Conservation (phyloP, 495 filamentous ascomycete genomes). For the Penicillium mononematosum region DNA sequence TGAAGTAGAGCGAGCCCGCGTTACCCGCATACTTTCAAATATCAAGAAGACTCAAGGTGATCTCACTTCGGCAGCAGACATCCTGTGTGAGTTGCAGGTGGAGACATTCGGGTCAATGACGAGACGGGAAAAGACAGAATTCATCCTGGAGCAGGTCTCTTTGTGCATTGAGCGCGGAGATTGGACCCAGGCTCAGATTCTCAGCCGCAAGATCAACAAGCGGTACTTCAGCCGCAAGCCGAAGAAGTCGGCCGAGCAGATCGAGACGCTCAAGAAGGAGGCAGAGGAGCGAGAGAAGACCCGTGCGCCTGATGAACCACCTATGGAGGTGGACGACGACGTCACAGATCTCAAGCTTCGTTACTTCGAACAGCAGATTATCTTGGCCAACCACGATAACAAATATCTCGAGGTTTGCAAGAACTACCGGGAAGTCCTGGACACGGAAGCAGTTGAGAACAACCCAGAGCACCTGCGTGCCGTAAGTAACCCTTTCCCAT, state of each 20-base stretch:
- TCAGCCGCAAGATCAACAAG: slow-evolving; percentile 95
- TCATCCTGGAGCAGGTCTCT: slow-evolving; percentile 92
- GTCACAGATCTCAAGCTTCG: slow-evolving; percentile 93
- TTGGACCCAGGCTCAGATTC: slow-evolving; percentile 92
- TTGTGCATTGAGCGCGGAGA: slow-evolving; percentile 94
- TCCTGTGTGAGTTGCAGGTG: slow-evolving; percentile 94
- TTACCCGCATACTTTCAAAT: slow-evolving; percentile 90
- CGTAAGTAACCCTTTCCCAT: slow-evolving; percentile 51
- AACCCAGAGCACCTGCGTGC: slow-evolving; percentile 80
- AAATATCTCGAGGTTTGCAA: slow-evolving; percentile 98
- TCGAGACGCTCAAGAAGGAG: slow-evolving; percentile 85
- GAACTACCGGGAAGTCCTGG: slow-evolving; percentile 91
- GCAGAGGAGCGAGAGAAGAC: slow-evolving; percentile 78
- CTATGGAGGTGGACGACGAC: slow-evolving; percentile 77
- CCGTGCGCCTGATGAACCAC: slow-evolving; percentile 64
- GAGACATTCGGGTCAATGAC: slow-evolving; percentile 99
- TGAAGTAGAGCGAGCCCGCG: slow-evolving; percentile 93
- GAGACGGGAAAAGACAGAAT: slow-evolving; percentile 94
- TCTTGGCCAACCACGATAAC: slow-evolving; percentile 88
- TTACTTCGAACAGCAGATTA: slow-evolving; percentile 96
- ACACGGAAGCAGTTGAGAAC: slow-evolving; percentile 90
- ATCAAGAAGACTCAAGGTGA: slow-evolving; percentile 97
- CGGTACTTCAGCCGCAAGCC: slow-evolving; percentile 84
- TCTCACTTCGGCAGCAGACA: slow-evolving; percentile 83
- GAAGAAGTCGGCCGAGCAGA: slow-evolving; percentile 80